phyloP scores from a whole-genome alignment of 768 basidiomycete species.

The Lactarius trivialis region DNA sequence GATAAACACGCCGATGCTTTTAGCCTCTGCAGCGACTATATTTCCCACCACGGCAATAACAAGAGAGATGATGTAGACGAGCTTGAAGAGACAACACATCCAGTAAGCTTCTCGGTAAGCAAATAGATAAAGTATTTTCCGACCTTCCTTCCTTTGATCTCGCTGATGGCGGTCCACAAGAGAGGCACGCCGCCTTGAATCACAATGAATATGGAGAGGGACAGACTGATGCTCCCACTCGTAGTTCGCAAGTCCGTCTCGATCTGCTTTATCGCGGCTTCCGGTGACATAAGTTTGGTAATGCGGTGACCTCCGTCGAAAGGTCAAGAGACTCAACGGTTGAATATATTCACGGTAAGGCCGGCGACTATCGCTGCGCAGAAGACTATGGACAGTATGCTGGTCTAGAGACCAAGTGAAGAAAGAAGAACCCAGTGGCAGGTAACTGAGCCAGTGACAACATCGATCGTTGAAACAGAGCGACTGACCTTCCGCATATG shows the following conservation, averaged over 20 bases:
- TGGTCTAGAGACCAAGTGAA: constrained; percentile 31
- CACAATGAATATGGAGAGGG: constrained; percentile 65
- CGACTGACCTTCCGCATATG: constrained; percentile 44
- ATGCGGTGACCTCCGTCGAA: not conserved
- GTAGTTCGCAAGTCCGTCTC: constrained; percentile 54
- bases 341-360: constrained; percentile 54
- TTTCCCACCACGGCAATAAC: constrained; percentile 49
- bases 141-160: constrained; percentile 71
- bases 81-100: constrained; percentile 22
- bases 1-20: constrained; percentile 51
- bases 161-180: constrained; percentile 62
- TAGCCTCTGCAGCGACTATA: constrained; percentile 49
- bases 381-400: constrained; percentile 41
- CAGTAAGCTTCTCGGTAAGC: not conserved
- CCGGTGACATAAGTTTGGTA: not conserved
- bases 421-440: not conserved
- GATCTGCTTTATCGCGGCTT: constrained; percentile 61
- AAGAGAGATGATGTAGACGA: constrained; percentile 49
- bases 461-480: not conserved
- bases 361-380: constrained; percentile 53
- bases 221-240: constrained; percentile 54
- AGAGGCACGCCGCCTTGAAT: constrained; percentile 64
- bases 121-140: constrained; percentile 18
- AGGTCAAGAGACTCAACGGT: constrained; percentile 41
- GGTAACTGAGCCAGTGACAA: not conserved